These are phyloP conservation scores for Paecilomyces dactylethromorphus DNA, from an alignment of 2,329 filamentous ascomycete genomes.

Conservation along the genomic window DNA sequence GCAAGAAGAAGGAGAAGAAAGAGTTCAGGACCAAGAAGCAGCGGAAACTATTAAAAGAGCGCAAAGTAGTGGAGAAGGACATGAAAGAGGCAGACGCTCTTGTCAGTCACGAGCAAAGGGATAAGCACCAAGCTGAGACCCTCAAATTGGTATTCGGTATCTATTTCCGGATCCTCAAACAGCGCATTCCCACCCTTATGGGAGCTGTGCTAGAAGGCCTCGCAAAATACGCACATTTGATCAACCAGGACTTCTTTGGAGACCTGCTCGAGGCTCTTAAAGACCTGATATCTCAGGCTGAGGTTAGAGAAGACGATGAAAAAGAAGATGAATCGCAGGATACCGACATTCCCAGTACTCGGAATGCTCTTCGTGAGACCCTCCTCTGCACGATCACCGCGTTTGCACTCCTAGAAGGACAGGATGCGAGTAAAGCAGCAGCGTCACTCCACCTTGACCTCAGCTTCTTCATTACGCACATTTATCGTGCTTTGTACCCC, in stretches of 20 bases:
- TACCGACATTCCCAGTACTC: conserved; percentile 45
- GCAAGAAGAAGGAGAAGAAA: conserved; percentile 66
- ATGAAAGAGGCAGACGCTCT: conserved; percentile 87
- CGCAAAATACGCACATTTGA: conserved; percentile 88
- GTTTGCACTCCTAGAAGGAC: conserved; percentile 89
- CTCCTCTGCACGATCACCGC: conserved; percentile 94
- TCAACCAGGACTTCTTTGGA: conserved; percentile 98
- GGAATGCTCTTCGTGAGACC: conserved; percentile 77
- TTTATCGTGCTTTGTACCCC: conserved; percentile 77
- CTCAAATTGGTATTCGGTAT: conserved; percentile 91
- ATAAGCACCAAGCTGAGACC: conserved; percentile 91
- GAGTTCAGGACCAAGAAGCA: conserved; percentile 85
- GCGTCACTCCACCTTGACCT: conserved; percentile 80
- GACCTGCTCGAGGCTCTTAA: conserved; percentile 91
- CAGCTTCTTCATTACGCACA: conserved; percentile 88
- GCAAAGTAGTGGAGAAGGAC: conserved; percentile 83
- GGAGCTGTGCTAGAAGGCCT: conserved; percentile 94
- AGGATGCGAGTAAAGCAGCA: conserved; percentile 82
- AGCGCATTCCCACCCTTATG: conserved; percentile 75
- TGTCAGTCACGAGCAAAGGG: conserved; percentile 85
- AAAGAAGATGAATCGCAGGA: conserved; percentile 44
- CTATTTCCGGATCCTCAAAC: conserved; percentile 92
- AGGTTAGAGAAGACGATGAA: conserved; percentile 34
- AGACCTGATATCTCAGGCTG: conserved; percentile 76
- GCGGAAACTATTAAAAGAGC: conserved; percentile 76